Evolutionary conservation across 208 protist genomes (phyloP).

Genomic region (Trypanosoma mega): DNA sequence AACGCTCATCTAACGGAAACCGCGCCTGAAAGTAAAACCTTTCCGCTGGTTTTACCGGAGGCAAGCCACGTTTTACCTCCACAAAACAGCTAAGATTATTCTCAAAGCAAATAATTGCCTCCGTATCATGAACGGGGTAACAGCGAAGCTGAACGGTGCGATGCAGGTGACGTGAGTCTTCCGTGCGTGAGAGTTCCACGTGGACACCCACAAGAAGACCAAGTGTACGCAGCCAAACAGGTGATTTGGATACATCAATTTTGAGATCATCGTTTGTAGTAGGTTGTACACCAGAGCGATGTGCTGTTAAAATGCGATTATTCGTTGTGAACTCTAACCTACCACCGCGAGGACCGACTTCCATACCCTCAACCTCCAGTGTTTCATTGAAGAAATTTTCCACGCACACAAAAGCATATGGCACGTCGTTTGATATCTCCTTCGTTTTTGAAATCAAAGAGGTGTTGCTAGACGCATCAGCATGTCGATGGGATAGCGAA

Average conservation of each 20-base stretch:
- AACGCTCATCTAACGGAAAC: constrained; percentile 35
- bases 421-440: background rate
- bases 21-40: constrained; percentile 54
- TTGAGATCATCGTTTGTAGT: constrained; percentile 32
- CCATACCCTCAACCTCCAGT: constrained; percentile 23
- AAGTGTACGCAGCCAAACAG: constrained; percentile 50
- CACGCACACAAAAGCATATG: constrained; percentile 35
- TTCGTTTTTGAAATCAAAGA: background rate
- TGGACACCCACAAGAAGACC: constrained; percentile 62
- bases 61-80: constrained; percentile 21
- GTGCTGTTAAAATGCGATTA: constrained; percentile 23
- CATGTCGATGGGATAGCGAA: too few species aligned
- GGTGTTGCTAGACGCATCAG: background rate
- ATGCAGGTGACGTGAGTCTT: constrained; percentile 33
- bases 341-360: constrained; percentile 40
- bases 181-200: constrained; percentile 33
- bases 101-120: constrained; percentile 73
- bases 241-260: constrained; percentile 50
- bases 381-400: constrained; percentile 52
- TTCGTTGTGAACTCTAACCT: constrained; percentile 38
- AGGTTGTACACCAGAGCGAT: constrained; percentile 26
- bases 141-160: constrained; percentile 58
- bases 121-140: constrained; percentile 61
- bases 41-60: constrained; percentile 31
- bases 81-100: constrained; percentile 60